phyloP scores from a whole-genome alignment of 164 flowering plant species.

The Malania oleifera region DNA sequence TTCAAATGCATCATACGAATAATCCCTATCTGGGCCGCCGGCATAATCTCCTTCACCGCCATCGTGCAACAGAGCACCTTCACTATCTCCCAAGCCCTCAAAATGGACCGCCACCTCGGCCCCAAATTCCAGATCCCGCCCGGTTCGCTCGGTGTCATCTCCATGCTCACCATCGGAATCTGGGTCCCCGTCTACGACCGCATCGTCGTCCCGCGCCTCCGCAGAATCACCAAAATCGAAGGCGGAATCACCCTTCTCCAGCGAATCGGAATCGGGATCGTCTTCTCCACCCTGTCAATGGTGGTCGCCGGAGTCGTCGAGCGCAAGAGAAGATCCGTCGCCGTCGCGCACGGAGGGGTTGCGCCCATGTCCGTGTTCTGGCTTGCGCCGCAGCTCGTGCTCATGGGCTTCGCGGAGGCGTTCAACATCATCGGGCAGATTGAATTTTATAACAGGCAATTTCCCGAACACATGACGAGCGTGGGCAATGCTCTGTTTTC shows the following conservation, averaged over 20 bases:
- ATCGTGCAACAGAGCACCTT: constrained; percentile 2
- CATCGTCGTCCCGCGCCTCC: neutral
- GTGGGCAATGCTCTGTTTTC: constrained; percentile 18
- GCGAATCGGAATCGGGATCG: constrained; percentile 3
- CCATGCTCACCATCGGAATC: constrained; percentile 3
- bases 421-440: constrained; percentile 27
- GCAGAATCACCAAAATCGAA: neutral
- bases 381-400: constrained; percentile 26
- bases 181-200: constrained; percentile 7
- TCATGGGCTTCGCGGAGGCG: constrained; percentile 26
- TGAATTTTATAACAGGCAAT: constrained; percentile 34
- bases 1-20: constrained; percentile 42
- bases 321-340: constrained; percentile 19
- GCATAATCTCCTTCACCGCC: constrained; percentile 4
- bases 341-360: constrained; percentile 5
- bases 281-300: constrained; percentile 20
- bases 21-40: constrained; percentile 36
- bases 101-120: constrained; percentile 8
- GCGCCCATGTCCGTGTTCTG: constrained; percentile 19
- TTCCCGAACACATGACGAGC: constrained; percentile 27
- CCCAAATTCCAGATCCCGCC: constrained; percentile 5
- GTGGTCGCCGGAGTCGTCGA: constrained; percentile 34
- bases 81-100: constrained; percentile 3
- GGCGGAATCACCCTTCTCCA: constrained; percentile 3
- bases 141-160: constrained; percentile 5